phyloP scores from a whole-genome alignment of 1,139 yeast genomes.

The Candida mesenterica region DNA sequence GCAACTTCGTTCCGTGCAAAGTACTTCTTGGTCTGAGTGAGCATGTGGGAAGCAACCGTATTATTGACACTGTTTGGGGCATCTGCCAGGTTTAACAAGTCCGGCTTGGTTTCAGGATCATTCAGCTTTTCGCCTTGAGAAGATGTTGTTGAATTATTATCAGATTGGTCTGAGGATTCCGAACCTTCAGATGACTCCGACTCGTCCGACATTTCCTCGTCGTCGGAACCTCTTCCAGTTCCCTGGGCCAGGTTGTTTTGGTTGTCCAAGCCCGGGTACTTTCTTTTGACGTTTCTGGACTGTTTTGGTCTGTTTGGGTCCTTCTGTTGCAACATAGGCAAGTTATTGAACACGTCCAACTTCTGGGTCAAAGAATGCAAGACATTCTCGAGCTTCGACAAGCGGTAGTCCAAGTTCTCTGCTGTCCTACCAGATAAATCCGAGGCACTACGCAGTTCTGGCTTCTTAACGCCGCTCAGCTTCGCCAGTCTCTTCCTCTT shows the following conservation, averaged over 20 bases:
- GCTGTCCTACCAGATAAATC: no score
- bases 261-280: no score
- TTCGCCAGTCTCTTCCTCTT: no score
- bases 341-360: constrained; percentile 10
- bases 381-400: constrained; percentile 25
- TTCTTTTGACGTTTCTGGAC: no score
- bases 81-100: no score
- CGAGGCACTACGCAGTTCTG: no score
- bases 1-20: constrained; percentile 4
- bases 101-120: no score
- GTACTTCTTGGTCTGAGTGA: no score
- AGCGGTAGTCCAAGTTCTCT: constrained; percentile 21
- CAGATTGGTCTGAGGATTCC: not conserved
- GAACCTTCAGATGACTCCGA: not conserved
- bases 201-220: not conserved
- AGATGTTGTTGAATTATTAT: not conserved
- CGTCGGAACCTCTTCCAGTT: constrained; percentile 2
- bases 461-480: constrained; percentile 2
- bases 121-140: no score
- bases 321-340: constrained; percentile 1
- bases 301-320: no score
- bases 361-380: constrained; percentile 20
- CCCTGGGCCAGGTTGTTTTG: not conserved
- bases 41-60: no score
- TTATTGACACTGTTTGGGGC: no score